Evolutionary conservation across 1,139 yeast species (phyloP), one percentile per base, ranked within the genome.

Genomic region (Candida dubliniensis): DNA sequence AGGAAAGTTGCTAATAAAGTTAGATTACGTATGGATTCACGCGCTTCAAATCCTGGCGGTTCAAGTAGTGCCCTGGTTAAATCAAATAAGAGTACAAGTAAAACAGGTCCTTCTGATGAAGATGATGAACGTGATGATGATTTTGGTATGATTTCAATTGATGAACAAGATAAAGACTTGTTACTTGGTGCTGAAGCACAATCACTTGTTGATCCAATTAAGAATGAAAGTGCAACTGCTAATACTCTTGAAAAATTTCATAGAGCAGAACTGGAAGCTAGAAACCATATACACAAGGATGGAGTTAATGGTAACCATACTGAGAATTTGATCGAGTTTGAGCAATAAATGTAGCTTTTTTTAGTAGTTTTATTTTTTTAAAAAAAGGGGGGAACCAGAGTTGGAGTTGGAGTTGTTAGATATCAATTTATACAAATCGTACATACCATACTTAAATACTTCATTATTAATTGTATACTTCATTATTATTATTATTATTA

Each of bases 1-100:
- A 76, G 88, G 60, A 81, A 91, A 45, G 96, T 91, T 12, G 97
- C 98, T 1, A 82, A 79, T 44, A 91, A 87, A 58, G 95, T 91
- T 1, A 82, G 93, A 52, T 82, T 85, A 54, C 81, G 96, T 51
- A 89, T 88, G 78, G 96, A 90, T 59, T 84, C 82, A 29, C 77
- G 77, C n/a, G 76, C 77, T 3, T 57, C 68, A 2, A 58, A 50
- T 41, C 57, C 66, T 2, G 48, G 50, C 15, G 50, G 53, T 37
- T 49, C 56, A 23, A 68, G 64, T 32, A 59, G 51, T 34, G 53
- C 64, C 2, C 61, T 69, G 3, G 42, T 60, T 46, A 63, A 59
- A 44, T 66, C 73, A 1, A 51, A 54, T 2, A 66, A 56, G 38
- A 53, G 47, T 23, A 45, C 41, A 9, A 24, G 41, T 6, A 44